Evolutionary conservation across 129 eudicot species (phyloP).

Genomic region (carrot (Daucus carota)): DH1_v3.0 NC_030386.2:28118501-28119000

Average conservation of each 20-base stretch:
- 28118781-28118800: not conserved
- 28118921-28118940: slow-evolving; percentile 15
- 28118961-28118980: not conserved
- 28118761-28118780: not conserved
- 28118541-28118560: not conserved
- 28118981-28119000: not conserved
- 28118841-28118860: slow-evolving; percentile 97
- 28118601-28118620: slow-evolving; percentile 96
- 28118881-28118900: slow-evolving; percentile 94
- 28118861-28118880: slow-evolving; percentile 98
- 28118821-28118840: slow-evolving; percentile 71
- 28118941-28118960: slow-evolving; percentile 4
- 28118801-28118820: not conserved
- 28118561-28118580: slow-evolving; percentile 12
- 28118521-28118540: not conserved
- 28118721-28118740: slow-evolving; percentile 87
- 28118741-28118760: not conserved
- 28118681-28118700: slow-evolving; percentile 92
- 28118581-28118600: slow-evolving; percentile 96
- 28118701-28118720: slow-evolving; percentile 99
- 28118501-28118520: not conserved
- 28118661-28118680: slow-evolving; percentile 97
- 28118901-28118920: slow-evolving; percentile 78
- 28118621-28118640: slow-evolving; percentile 96
- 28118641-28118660: slow-evolving; percentile 91